Conservation (phyloP, 2,329 filamentous ascomycete genomes). For the Fusarium transvaalense region DNA sequence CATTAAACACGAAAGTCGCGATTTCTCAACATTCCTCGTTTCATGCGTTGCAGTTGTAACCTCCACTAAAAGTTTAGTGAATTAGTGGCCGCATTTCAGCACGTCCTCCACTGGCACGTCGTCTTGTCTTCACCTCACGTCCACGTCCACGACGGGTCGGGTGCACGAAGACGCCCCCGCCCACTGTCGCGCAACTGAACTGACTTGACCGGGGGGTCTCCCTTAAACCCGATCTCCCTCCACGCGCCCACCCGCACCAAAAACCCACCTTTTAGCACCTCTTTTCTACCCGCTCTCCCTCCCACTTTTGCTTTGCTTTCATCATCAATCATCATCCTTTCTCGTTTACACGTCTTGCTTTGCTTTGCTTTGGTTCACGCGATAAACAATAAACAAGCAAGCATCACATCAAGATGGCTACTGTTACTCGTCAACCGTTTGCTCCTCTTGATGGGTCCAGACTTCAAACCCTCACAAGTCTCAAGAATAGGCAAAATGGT, state of each 20-base stretch:
- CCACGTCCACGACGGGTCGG: constrained; percentile 29
- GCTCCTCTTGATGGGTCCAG: constrained; percentile 77
- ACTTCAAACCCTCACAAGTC: constrained; percentile 77
- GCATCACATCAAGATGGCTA: constrained; percentile 58
- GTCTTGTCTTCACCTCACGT: background rate
- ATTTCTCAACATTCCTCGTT: constrained; percentile 19
- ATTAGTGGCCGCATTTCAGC: constrained; percentile 2
- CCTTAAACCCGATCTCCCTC: constrained; percentile 40
- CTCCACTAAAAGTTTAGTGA: constrained; percentile 5
- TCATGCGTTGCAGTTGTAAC: constrained; percentile 5
- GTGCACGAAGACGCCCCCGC: constrained; percentile 30
- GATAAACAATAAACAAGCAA: constrained; percentile 36
- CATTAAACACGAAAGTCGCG: constrained; percentile 18
- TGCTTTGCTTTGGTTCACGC: constrained; percentile 20
- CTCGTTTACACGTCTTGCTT: constrained; percentile 22
- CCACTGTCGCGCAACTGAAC: constrained; percentile 31
- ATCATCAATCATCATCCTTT: constrained; percentile 11
- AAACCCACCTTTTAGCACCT: constrained; percentile 37
- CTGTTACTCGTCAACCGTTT: constrained; percentile 77
- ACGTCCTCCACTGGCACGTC: constrained; percentile 12
- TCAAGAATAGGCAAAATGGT: constrained; percentile 85
- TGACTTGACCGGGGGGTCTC: constrained; percentile 15
- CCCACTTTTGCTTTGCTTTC: constrained; percentile 34
- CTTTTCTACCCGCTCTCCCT: constrained; percentile 41
- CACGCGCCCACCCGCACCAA: constrained; percentile 41